These are phyloP conservation scores for Nyctanthes arbortristis DNA, from an alignment of 257 asterid genomes.

Conservation along the genomic window DNA sequence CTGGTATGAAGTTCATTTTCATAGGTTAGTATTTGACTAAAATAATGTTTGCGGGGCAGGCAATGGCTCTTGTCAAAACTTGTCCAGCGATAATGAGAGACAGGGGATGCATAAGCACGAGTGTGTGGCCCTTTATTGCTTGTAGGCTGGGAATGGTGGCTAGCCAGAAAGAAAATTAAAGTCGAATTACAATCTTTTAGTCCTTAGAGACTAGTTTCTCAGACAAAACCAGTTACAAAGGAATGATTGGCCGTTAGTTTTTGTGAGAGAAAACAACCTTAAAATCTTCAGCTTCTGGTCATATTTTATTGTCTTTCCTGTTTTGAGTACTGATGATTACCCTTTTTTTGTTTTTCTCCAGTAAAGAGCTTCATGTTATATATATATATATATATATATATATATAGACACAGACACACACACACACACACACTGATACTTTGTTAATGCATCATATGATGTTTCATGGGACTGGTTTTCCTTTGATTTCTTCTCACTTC, in stretches of 20 bases:
- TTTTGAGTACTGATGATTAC: slow-evolving; percentile 1
- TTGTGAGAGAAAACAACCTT: slow-evolving; percentile 47
- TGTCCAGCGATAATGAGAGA: slow-evolving; percentile 61
- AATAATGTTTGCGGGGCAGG: slow-evolving; percentile 28
- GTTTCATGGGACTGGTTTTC: slow-evolving; percentile 33
- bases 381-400: no score
- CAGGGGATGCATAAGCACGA: slow-evolving; percentile 71
- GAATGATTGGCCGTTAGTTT: slow-evolving; percentile 47
- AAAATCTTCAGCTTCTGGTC: slow-evolving; percentile 35
- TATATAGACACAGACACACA: no score
- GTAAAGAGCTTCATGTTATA: neutral
- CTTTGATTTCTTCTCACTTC: slow-evolving; percentile 31
- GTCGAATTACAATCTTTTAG: no score
- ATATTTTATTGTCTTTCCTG: slow-evolving; percentile 29
- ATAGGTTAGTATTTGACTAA: slow-evolving; percentile 32
- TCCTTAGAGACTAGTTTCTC: no score
- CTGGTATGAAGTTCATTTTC: slow-evolving; percentile 28
- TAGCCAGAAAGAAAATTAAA: slow-evolving; percentile 12
- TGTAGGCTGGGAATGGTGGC: slow-evolving; percentile 63
- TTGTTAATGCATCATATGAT: neutral
- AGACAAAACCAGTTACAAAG: slow-evolving; percentile 24
- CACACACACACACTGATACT: no score
- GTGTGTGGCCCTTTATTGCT: slow-evolving; percentile 65
- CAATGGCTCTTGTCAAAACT: slow-evolving; percentile 23
- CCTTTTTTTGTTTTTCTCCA: neutral